Percentiles rank a stretch among this genome's conserved stretches.
phyloP scores from a whole-genome alignment of 139 green algal genomes.

The Micractinium sp. region DNA sequence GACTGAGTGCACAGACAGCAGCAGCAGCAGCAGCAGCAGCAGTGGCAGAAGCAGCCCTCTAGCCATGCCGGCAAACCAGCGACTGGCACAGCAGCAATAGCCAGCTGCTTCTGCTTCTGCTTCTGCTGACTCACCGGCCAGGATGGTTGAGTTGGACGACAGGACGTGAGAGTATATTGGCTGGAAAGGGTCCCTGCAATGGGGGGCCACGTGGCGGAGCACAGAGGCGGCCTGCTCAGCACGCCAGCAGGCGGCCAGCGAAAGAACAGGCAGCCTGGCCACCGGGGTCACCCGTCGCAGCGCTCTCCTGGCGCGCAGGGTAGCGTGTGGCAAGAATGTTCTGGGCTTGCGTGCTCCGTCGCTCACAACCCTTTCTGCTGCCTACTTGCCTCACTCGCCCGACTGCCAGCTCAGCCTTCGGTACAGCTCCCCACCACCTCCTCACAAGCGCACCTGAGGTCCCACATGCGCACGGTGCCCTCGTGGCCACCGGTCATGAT shows the following conservation, averaged over 20 bases:
- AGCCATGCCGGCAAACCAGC: too few species aligned
- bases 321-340: background rate
- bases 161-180: slow-evolving; percentile 31
- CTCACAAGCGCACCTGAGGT: slow-evolving; percentile 14
- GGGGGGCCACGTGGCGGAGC: background rate
- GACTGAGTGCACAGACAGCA: too few species aligned
- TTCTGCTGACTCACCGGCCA: background rate
- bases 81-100: background rate
- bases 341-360: too few species aligned
- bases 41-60: too few species aligned
- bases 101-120: background rate
- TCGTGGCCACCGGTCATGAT: slow-evolving; percentile 42
- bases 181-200: slow-evolving; percentile 31
- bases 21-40: too few species aligned
- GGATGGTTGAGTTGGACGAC: slow-evolving; percentile 27
- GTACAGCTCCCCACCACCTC: too few species aligned
- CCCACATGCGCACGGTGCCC: slow-evolving; percentile 39
- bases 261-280: background rate
- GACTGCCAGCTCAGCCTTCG: too few species aligned
- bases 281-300: too few species aligned
- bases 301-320: too few species aligned
- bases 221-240: background rate
- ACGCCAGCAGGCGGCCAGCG: background rate
- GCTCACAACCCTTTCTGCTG: too few species aligned
- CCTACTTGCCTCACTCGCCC: too few species aligned